These are phyloP conservation scores for Scheffersomyces illinoinensis DNA, from an alignment of 1,139 yeast genomes.

Conservation along the genomic window DNA sequence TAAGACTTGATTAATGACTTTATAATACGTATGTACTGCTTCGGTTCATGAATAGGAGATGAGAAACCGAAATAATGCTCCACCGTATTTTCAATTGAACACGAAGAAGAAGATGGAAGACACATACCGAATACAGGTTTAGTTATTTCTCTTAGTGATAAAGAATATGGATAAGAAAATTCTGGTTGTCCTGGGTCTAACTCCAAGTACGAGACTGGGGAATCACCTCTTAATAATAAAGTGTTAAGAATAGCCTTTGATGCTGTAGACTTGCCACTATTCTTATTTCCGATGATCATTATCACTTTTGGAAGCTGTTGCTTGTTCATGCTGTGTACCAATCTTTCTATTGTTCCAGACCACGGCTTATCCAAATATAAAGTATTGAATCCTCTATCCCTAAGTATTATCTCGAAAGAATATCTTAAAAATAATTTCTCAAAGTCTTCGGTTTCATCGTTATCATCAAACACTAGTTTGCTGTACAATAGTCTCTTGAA, in stretches of 20 bases:
- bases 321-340: constrained; percentile 2
- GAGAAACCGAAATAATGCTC: constrained; percentile 63
- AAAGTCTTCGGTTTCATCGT: constrained; percentile 4
- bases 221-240: constrained; percentile 18
- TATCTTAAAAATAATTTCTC: constrained; percentile 16
- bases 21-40: constrained; percentile 50
- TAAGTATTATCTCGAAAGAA: constrained; percentile 40
- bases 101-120: constrained; percentile 11
- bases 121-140: constrained; percentile 29
- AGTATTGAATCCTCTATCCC: constrained; percentile 29
- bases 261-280: constrained; percentile 83
- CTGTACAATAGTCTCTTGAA: constrained; percentile 42
- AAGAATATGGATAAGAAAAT: constrained; percentile 67
- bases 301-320: constrained; percentile 17
- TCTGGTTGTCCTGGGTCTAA: constrained; percentile 94
- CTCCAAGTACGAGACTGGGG: constrained; percentile 55
- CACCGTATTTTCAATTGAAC: constrained; percentile 9
- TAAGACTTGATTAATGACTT: constrained; percentile 42
- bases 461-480: constrained; percentile 14
- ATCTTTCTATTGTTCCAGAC: constrained; percentile 14
- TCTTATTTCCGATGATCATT: constrained; percentile 53
- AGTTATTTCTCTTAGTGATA: constrained; percentile 44
- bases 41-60: constrained; percentile 73
- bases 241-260: constrained; percentile 56
- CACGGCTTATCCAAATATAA: constrained; percentile 22